Conservation (phyloP, 495 filamentous ascomycete genomes). For the Paragyromitra xinjiangensis region DNA sequence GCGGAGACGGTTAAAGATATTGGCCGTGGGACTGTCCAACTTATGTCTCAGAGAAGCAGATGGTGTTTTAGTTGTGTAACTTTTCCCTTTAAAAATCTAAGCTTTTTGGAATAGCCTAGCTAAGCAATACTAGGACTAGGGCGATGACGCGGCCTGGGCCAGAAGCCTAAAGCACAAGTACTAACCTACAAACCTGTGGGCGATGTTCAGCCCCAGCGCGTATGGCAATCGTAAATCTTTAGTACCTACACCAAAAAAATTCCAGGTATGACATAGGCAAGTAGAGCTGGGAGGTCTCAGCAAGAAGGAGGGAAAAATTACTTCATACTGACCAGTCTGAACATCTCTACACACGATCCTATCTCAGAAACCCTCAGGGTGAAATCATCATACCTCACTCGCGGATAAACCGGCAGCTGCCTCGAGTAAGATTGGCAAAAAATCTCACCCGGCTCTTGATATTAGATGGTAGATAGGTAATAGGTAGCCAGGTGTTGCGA, state of each 20-base stretch:
- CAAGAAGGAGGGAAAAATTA: too few relatives aligned
- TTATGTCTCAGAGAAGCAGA: too few relatives aligned
- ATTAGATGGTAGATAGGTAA: too few relatives aligned
- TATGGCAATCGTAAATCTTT: not conserved
- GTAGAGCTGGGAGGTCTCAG: too few relatives aligned
- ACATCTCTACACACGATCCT: not conserved
- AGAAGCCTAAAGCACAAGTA: not conserved
- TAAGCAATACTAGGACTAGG: not conserved
- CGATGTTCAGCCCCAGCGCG: not conserved
- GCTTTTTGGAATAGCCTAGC: not conserved
- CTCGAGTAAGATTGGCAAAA: not conserved
- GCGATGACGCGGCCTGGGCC: not conserved
- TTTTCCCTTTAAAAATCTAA: too few relatives aligned
- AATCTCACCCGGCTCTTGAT: not conserved
- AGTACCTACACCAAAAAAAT: not conserved
- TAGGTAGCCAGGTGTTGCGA: not conserved
- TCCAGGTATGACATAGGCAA: not conserved
- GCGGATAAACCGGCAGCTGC: slow-evolving; percentile 2
- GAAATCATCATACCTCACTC: slow-evolving; percentile 8
- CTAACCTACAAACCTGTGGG: not conserved
- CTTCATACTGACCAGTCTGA: too few relatives aligned
- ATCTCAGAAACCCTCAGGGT: not conserved
- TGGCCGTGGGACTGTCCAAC: too few relatives aligned
- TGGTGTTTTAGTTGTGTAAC: too few relatives aligned
- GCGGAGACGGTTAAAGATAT: too few relatives aligned